Percentiles rank a stretch among this genome's conserved stretches.
These are phyloP conservation scores for Xylaria flabelliformis DNA, from an alignment of 495 filamentous ascomycete genomes.

Conservation along the genomic window DNA sequence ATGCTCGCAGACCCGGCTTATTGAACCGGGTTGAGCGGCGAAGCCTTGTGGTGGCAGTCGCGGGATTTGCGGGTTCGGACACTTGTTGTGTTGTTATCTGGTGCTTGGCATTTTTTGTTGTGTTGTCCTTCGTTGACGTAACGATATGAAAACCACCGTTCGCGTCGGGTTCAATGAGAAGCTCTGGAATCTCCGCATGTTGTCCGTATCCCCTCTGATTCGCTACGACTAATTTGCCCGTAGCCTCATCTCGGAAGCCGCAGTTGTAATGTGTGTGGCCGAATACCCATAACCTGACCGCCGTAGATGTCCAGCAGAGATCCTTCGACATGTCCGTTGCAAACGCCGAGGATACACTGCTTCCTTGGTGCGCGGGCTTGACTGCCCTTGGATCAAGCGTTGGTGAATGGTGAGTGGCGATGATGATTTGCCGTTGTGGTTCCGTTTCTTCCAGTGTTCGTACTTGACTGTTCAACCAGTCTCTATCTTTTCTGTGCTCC, in stretches of 20 bases:
- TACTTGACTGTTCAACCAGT: conserved; percentile 11
- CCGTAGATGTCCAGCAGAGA: neutral
- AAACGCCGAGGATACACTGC: neutral
- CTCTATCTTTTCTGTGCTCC: neutral
- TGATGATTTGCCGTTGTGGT: conserved; percentile 10
- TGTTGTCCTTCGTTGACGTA: neutral
- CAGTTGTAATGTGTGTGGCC: conserved; percentile 22
- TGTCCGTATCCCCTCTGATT: conserved; percentile 19
- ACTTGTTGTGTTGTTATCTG: conserved; percentile 7
- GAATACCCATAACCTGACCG: conserved; percentile 11
- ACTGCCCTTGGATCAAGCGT: neutral
- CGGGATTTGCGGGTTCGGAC: neutral
- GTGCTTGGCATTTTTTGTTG: neutral
- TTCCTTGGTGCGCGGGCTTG: neutral
- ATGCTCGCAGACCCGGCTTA: too few species aligned
- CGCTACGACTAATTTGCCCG: conserved; percentile 8
- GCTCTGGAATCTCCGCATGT: conserved; percentile 3
- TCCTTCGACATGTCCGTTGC: conserved; percentile 4
- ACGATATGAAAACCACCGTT: conserved; percentile 1
- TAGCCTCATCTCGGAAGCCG: neutral
- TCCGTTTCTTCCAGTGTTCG: neutral
- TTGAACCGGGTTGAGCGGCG: neutral
- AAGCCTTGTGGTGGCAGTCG: neutral
- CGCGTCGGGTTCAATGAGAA: conserved; percentile 4
- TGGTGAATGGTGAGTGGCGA: conserved; percentile 3